These are phyloP conservation scores for Phytophthora vignae DNA, from an alignment of 352 stramenopile genomes.

Conservation along the genomic window DNA sequence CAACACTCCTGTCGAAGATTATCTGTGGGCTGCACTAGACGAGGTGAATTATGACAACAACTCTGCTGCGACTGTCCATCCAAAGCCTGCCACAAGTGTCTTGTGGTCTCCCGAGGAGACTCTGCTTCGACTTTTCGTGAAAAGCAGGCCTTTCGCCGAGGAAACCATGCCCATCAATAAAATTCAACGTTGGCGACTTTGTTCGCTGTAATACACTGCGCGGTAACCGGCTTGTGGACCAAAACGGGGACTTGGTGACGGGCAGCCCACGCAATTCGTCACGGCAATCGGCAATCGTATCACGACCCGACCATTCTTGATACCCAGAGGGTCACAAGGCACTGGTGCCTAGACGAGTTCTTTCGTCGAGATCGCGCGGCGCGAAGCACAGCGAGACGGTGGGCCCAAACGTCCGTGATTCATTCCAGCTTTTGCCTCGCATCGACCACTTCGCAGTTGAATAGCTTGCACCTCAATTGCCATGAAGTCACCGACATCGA, in stretches of 20 bases:
- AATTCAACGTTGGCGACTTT: slow-evolving; percentile 10
- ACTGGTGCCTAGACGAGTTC: slow-evolving; percentile 1
- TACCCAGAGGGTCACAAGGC: slow-evolving; percentile 10
- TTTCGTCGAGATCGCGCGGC: background rate
- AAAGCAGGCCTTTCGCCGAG: background rate
- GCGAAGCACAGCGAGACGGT: background rate
- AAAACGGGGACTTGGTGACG: slow-evolving; percentile 16
- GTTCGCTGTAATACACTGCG: background rate
- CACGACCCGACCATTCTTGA: slow-evolving; percentile 22
- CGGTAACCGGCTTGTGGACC: slow-evolving; percentile 3
- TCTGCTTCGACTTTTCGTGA: background rate
- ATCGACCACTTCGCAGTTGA: slow-evolving; percentile 8
- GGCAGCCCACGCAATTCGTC: background rate
- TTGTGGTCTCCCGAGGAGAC: background rate
- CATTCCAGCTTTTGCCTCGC: slow-evolving; percentile 17
- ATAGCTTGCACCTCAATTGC: background rate
- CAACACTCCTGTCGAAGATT: background rate
- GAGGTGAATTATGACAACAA: background rate
- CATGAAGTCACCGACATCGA: slow-evolving; percentile 22
- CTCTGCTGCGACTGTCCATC: background rate
- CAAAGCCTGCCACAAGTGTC: too few relatives aligned
- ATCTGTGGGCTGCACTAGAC: too few relatives aligned
- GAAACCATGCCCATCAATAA: slow-evolving; percentile 1
- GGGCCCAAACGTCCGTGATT: background rate
- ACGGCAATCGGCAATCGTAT: slow-evolving; percentile 16